These are phyloP conservation scores for Misopates orontium DNA, from an alignment of 257 asterid genomes.

Conservation along the genomic window DNA sequence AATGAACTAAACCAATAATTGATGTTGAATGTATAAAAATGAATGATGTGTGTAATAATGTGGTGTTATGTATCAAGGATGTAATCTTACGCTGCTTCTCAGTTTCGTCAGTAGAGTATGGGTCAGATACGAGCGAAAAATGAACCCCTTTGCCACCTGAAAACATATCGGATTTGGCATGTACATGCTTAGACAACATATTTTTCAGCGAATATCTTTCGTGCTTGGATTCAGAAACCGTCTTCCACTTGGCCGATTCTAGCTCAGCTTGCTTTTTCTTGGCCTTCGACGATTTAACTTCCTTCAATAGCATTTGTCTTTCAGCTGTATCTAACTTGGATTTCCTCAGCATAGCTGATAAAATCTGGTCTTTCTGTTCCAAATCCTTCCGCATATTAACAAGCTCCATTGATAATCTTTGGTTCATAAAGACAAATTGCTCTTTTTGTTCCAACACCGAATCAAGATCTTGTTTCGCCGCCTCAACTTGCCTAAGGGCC, in stretches of 20 bases:
- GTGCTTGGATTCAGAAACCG: conserved; percentile 46
- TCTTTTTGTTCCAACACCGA: conserved; percentile 67
- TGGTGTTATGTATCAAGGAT: not conserved
- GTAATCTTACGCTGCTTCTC: conserved; percentile 54
- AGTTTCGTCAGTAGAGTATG: conserved; percentile 36
- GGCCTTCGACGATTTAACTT: conserved; percentile 59
- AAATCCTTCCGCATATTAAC: conserved; percentile 62
- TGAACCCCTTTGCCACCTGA: conserved; percentile 29
- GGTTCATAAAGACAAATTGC: conserved; percentile 57
- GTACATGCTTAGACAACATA: conserved; percentile 58
- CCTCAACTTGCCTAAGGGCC: conserved; percentile 73
- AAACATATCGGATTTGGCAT: conserved; percentile 17
- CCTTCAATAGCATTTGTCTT: conserved; percentile 70
- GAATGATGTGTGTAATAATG: not conserved
- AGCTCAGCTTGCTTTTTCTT: conserved; percentile 61
- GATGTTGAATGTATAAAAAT: not conserved
- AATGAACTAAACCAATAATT: not conserved
- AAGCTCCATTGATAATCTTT: conserved; percentile 67
- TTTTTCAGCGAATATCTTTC: conserved; percentile 60
- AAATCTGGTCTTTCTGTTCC: conserved; percentile 82
- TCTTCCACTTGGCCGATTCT: conserved; percentile 48
- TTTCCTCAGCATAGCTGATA: conserved; percentile 87
- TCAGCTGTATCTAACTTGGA: conserved; percentile 69
- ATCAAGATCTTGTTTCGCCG: conserved; percentile 66
- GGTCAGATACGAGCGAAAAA: conserved; percentile 36